A percentile compares a stretch with the other conserved stretches of the same genome.
Evolutionary conservation across 352 stramenopile species (phyloP).

Genomic region (Globisporangium viniferum): DNA sequence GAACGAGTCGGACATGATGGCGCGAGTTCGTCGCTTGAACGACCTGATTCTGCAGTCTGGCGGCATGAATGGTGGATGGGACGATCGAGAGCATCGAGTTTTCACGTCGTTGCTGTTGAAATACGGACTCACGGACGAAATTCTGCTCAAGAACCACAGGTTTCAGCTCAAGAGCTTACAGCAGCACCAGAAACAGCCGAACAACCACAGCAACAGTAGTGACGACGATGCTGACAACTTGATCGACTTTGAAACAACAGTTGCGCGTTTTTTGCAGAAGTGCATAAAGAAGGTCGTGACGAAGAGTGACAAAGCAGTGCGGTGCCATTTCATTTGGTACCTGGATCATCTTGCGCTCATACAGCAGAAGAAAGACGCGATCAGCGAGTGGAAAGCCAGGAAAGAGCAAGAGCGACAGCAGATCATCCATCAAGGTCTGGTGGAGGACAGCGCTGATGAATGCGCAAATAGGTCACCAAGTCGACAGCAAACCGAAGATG

Average conservation of each 20-base stretch:
- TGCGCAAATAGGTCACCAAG: neutral
- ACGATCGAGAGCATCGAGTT: constrained; percentile 44
- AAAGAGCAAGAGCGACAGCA: constrained; percentile 50
- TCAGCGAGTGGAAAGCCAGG: constrained; percentile 48
- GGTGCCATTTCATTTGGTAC: constrained; percentile 71
- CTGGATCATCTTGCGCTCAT: constrained; percentile 44
- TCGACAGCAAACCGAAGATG: neutral
- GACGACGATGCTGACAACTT: neutral
- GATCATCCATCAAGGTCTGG: constrained; percentile 41
- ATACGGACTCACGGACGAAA: constrained; percentile 40
- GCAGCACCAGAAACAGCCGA: neutral
- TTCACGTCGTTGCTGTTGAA: constrained; percentile 47
- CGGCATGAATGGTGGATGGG: constrained; percentile 54
- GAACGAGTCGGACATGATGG: constrained; percentile 34
- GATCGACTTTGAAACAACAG: constrained; percentile 38
- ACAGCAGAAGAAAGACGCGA: constrained; percentile 57
- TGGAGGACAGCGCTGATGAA: constrained; percentile 7
- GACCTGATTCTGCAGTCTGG: constrained; percentile 51
- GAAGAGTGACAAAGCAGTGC: constrained; percentile 47
- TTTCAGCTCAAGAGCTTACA: neutral
- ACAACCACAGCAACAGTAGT: constrained; percentile 14
- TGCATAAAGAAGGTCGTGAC: constrained; percentile 55
- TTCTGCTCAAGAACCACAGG: constrained; percentile 31
- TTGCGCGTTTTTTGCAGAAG: constrained; percentile 48
- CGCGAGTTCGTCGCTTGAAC: constrained; percentile 49